These are phyloP conservation scores for Zelonia costaricensis DNA, from an alignment of 208 protist species.

Conservation along the genomic window DNA sequence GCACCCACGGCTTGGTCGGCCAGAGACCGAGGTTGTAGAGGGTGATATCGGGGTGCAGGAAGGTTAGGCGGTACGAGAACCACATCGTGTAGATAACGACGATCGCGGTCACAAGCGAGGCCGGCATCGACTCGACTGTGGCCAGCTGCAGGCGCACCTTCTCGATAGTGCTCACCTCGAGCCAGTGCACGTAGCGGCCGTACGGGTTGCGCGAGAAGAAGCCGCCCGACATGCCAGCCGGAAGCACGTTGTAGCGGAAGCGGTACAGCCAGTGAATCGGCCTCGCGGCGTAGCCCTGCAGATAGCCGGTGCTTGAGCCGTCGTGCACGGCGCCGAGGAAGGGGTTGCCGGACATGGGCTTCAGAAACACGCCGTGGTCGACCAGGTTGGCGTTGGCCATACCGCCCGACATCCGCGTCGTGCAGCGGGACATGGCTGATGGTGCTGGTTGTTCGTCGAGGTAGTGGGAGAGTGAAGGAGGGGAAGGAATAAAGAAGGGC, in stretches of 20 bases:
- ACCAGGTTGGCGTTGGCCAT: conserved; percentile 61
- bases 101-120: conserved; percentile 40
- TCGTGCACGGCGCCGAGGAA: conserved; percentile 73
- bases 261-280: conserved; percentile 85
- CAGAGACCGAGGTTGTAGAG: conserved; percentile 84
- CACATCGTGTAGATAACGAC: conserved; percentile 63
- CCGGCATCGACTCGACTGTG: conserved; percentile 65
- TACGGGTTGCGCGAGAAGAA: conserved; percentile 87
- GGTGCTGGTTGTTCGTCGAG: neutral
- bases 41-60: conserved; percentile 85
- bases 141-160: conserved; percentile 71
- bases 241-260: conserved; percentile 82
- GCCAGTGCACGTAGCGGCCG: conserved; percentile 84
- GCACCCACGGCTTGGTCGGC: conserved; percentile 82
- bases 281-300: conserved; percentile 66
- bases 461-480: neutral
- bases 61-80: conserved; percentile 74
- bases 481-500: no score
- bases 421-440: conserved; percentile 53
- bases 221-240: conserved; percentile 60
- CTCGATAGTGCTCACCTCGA: conserved; percentile 86
- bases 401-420: conserved; percentile 57
- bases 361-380: conserved; percentile 75
- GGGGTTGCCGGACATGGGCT: conserved; percentile 78
- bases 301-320: conserved; percentile 70